phyloP scores from a whole-genome alignment of 257 asterid species.

The Gynochthodes officinalis region DNA sequence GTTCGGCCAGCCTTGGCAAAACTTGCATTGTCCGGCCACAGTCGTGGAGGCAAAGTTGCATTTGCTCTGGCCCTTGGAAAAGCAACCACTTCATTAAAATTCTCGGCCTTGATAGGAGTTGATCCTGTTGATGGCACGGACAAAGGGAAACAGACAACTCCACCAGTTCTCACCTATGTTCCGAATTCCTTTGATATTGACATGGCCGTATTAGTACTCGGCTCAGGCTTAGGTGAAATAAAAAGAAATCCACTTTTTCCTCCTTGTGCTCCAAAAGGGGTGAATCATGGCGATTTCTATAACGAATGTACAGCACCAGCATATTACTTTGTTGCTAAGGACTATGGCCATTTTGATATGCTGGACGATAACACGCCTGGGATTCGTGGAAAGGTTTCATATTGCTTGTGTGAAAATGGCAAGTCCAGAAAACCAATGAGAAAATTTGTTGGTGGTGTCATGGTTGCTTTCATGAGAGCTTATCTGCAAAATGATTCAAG shows the following conservation, averaged over 20 bases:
- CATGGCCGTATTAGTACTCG: conserved; percentile 52
- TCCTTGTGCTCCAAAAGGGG: conserved; percentile 84
- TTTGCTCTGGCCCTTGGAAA: conserved; percentile 53
- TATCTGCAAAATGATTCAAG: conserved; percentile 48
- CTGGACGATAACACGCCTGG: conserved; percentile 76
- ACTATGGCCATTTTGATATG: conserved; percentile 85
- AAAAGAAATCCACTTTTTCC: conserved; percentile 66
- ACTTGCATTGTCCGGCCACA: conserved; percentile 74
- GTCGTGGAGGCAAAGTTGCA: conserved; percentile 88
- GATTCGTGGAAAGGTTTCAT: conserved; percentile 52
- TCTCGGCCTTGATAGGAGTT: conserved; percentile 78
- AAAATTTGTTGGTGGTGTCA: conserved; percentile 67
- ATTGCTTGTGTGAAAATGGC: conserved; percentile 81
- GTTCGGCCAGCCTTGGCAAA: conserved; percentile 50
- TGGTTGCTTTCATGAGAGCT: conserved; percentile 70
- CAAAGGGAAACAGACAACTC: conserved; percentile 64
- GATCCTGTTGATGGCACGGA: conserved; percentile 89
- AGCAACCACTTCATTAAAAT: conserved; percentile 26
- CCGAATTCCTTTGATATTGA: conserved; percentile 63
- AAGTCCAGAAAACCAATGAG: conserved; percentile 72
- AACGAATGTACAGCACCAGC: conserved; percentile 57
- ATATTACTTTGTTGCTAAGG: conserved; percentile 67
- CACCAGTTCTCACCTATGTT: conserved; percentile 62
- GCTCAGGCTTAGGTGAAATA: conserved; percentile 76
- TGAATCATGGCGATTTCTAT: conserved; percentile 78